Evolutionary conservation across 1,284 basidiomycete genomes (phyloP), one percentile per base, ranked within the genome.

Genomic region (Leccinum angustisporum): DNA sequence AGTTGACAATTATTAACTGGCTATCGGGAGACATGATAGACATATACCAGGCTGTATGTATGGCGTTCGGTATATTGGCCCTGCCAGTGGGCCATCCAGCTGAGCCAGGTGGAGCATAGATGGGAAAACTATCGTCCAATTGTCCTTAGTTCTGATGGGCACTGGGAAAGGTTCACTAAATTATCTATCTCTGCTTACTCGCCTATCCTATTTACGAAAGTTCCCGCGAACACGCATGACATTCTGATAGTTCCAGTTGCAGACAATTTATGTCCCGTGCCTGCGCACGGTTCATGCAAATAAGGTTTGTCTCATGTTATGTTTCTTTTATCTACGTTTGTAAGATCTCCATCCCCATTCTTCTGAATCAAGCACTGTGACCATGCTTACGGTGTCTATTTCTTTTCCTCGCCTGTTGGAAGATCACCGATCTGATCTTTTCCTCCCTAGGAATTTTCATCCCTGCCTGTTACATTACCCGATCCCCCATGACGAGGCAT

Each of bases 271-370:
- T 61, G 60, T 34, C 70, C 34, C 60, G 72, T 76, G 58, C 72
- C 74, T 76, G 65, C 40, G 56, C 59, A 59, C 48, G 58, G 58
- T 54, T 63, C 60, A 56, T 58, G 56, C 48, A 68, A 67, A 64
- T 57, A 76, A 75, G 67, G 73, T 75, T 76, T 61, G 67, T 76
- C 68, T 69, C 73, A 74, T 74, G 72, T 63, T 66, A 61, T 16
- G 70, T 63, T 66, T 74, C 63, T 73, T 71, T 74, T 72, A 62
- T 68, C 70, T 70, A 61, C 34, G 58, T 66, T 65, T 51, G 63
- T 57, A 53, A 64, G 67, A 73, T 71, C 64, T 65, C 69, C 69
- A 55, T 61, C 59, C 54, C 48, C 60, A 61, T 58, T 50, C 31
- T 51, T 59, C 66, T 62, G 63, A 66, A 72, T 69, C 63, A 56